phyloP scores from a whole-genome alignment of 2,329 filamentous ascomycete species.

The Fusarium burgessii region DNA sequence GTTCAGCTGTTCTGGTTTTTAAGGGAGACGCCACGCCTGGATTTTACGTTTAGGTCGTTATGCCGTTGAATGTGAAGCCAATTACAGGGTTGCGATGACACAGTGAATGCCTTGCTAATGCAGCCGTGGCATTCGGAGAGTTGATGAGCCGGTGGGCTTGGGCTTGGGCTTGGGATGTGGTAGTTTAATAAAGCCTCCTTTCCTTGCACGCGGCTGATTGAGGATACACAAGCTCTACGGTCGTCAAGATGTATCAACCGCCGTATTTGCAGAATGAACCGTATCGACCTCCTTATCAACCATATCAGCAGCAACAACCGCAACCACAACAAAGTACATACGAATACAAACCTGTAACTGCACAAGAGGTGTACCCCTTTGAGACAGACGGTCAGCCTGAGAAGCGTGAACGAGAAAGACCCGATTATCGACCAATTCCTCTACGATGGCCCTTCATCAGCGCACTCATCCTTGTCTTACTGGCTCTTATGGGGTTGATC shows the following conservation, averaged over 20 bases:
- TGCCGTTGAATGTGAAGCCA: neutral
- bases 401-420: constrained; percentile 17
- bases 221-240: neutral
- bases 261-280: constrained; percentile 10
- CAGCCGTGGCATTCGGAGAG: constrained; percentile 7
- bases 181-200: constrained; percentile 24
- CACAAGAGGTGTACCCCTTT: constrained; percentile 10
- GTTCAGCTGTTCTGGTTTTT: constrained; percentile 2
- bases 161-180: neutral
- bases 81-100: constrained; percentile 5
- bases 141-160: constrained; percentile 14
- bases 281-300: constrained; percentile 9
- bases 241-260: constrained; percentile 25
- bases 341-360: constrained; percentile 29
- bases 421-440: constrained; percentile 38
- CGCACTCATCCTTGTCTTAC: constrained; percentile 15
- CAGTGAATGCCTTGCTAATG: neutral
- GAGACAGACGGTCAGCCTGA: constrained; percentile 8
- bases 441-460: constrained; percentile 35
- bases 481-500: constrained; percentile 20
- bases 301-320: neutral
- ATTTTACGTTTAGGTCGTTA: neutral
- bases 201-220: neutral
- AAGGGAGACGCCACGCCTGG: constrained; percentile 22
- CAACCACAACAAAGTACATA: constrained; percentile 4